A percentile compares a stretch with the other conserved stretches of the same genome.
These are phyloP conservation scores for Sporothrix brunneoviolacea DNA, from an alignment of 2,329 filamentous ascomycete species.

Conservation along the genomic window DNA sequence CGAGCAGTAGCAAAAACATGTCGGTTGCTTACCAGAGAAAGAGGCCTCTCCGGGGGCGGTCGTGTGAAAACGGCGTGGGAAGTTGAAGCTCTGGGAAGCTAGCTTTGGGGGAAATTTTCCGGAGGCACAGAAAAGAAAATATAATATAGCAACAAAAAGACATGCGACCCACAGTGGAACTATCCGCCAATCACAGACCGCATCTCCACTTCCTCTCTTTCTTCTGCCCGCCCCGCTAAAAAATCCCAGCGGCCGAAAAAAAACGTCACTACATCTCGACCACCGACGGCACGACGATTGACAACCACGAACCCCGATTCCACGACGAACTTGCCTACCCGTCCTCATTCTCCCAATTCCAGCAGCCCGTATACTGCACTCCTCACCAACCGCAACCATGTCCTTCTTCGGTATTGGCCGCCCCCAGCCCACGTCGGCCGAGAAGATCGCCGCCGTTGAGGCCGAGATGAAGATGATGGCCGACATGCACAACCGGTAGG, in stretches of 20 bases:
- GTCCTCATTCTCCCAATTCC: not conserved
- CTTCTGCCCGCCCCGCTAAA: not conserved
- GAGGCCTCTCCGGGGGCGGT: no score
- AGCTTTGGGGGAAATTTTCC: no score
- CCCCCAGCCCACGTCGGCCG: conserved; percentile 84
- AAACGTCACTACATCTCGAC: conserved; percentile 9
- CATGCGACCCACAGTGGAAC: no score
- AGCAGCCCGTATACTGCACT: no score
- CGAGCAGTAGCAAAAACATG: no score
- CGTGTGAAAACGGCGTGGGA: no score
- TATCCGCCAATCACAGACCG: not conserved
- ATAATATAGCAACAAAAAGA: no score
- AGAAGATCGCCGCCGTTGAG: conserved; percentile 96
- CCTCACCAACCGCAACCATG: conserved; percentile 9
- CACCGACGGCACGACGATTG: not conserved
- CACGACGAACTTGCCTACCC: not conserved
- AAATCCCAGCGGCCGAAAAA: not conserved
- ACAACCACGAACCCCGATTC: not conserved
- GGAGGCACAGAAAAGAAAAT: not conserved
- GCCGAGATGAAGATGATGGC: conserved; percentile 92
- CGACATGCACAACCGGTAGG: conserved; percentile 96
- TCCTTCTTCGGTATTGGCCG: conserved; percentile 38
- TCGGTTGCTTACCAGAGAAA: not conserved
- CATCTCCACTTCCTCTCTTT: not conserved
- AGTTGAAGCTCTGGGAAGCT: no score